Evolutionary conservation across 805 yeast genomes (phyloP).

Genomic region (Metschnikowia orientalis): DNA sequence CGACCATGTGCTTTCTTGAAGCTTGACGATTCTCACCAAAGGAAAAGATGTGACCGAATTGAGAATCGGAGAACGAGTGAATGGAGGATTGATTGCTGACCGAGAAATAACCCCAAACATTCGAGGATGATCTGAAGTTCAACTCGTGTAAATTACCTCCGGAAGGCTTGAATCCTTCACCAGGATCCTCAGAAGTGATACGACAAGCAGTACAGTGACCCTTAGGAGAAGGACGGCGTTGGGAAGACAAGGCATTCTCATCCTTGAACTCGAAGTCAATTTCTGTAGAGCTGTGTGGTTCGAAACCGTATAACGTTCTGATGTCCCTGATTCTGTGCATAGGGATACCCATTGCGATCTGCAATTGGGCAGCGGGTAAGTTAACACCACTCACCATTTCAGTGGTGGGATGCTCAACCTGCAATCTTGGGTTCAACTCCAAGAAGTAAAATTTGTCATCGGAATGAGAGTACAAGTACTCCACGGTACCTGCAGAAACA

Average conservation of each 20-base stretch:
- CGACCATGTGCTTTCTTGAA: conserved; percentile 98
- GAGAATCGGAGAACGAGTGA: conserved; percentile 97
- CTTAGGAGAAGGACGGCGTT: conserved; percentile 91
- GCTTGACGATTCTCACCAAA: conserved; percentile 98
- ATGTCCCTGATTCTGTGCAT: conserved; percentile 92
- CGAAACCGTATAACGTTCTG: conserved; percentile 89
- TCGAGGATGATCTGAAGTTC: conserved; percentile 93
- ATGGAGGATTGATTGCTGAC: conserved; percentile 95
- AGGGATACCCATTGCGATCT: conserved; percentile 99
- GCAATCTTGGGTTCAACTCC: conserved; percentile 96
- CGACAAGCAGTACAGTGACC: conserved; percentile 99
- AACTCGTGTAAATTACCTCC: conserved; percentile 96
- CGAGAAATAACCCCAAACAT: conserved; percentile 99
- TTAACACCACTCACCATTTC: conserved; percentile 99
- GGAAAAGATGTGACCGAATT: conserved; percentile 98
- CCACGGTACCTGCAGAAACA: conserved; percentile 99
- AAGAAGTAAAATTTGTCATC: conserved; percentile 94
- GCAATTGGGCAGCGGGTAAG: conserved; percentile 96
- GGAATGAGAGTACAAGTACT: conserved; percentile 88
- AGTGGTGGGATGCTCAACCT: conserved; percentile 99
- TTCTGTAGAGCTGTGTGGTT: conserved; percentile 85
- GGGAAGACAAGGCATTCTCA: conserved; percentile 67
- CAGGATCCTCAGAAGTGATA: conserved; percentile 98
- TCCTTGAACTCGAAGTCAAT: conserved; percentile 86
- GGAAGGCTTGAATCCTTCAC: conserved; percentile 98